Conservation (phyloP, 371 early-diverging fungal species). For the Haplosporangium sp. region DNA sequence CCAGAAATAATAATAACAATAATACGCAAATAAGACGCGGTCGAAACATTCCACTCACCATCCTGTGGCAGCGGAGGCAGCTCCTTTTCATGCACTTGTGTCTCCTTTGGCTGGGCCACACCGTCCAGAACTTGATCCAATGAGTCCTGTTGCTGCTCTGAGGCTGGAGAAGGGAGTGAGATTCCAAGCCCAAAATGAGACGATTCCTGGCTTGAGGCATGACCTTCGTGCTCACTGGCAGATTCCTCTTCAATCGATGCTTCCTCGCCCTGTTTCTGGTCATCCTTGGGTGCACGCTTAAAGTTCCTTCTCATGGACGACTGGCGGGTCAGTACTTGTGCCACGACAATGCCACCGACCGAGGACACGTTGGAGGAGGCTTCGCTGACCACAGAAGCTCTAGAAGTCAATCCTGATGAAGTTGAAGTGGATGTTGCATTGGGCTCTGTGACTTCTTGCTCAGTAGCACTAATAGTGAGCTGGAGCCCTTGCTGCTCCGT, state of each 20-base stretch:
- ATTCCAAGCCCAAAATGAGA: constrained; percentile 42
- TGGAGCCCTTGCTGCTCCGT: background rate
- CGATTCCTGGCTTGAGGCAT: background rate
- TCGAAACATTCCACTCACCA: constrained; percentile 15
- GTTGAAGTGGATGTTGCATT: constrained; percentile 16
- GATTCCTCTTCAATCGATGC: background rate
- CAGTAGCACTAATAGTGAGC: background rate
- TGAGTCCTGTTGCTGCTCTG: constrained; percentile 7
- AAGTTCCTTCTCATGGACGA: constrained; percentile 37
- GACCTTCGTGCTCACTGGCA: background rate
- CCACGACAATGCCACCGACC: constrained; percentile 35
- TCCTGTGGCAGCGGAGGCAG: constrained; percentile 31
- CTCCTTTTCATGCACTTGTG: constrained; percentile 16
- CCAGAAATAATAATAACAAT: background rate
- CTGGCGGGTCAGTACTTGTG: constrained; percentile 48
- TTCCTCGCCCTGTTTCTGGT: background rate
- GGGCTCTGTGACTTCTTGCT: background rate
- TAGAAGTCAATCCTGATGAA: constrained; percentile 26
- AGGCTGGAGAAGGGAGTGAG: constrained; percentile 17
- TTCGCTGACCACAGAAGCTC: constrained; percentile 45
- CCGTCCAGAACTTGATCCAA: constrained; percentile 14
- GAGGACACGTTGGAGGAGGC: constrained; percentile 41
- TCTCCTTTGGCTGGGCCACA: constrained; percentile 1
- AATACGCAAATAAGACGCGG: background rate
- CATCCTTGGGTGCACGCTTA: constrained; percentile 21